phyloP scores from a whole-genome alignment of 1,284 basidiomycete genomes.

The Trichosporon coremiiforme region DNA sequence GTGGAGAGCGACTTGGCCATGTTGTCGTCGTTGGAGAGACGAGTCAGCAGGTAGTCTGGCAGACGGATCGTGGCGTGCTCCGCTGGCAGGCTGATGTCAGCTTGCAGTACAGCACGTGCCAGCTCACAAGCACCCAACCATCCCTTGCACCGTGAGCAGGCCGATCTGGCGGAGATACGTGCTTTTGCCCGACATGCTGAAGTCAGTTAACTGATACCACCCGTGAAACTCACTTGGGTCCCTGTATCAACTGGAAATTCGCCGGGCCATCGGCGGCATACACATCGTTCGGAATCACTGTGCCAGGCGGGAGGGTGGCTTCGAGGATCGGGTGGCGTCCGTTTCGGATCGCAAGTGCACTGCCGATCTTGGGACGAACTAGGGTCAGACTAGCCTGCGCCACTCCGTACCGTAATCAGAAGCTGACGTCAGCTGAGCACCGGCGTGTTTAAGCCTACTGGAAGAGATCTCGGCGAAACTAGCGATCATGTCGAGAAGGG shows the following conservation, averaged over 20 bases:
- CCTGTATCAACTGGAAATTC: constrained; percentile 83
- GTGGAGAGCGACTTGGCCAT: constrained; percentile 85
- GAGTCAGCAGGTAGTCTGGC: constrained; percentile 78
- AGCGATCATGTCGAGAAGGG: constrained; percentile 76
- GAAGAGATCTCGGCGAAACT: constrained; percentile 74
- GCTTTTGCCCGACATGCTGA: constrained; percentile 88
- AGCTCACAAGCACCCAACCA: constrained; percentile 75
- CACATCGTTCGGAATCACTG: constrained; percentile 80
- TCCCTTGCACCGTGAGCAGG: constrained; percentile 78
- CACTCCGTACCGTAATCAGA: constrained; percentile 8
- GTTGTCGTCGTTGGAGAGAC: constrained; percentile 78
- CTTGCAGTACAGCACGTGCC: background rate
- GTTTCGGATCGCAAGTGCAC: constrained; percentile 78
- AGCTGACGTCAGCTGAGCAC: constrained; percentile 18
- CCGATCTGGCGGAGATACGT: constrained; percentile 88
- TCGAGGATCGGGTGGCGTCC: constrained; percentile 86
- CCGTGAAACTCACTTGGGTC: constrained; percentile 70
- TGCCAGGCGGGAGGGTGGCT: constrained; percentile 67
- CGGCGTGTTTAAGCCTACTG: constrained; percentile 57
- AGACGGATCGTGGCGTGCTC: constrained; percentile 83
- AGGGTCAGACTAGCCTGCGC: background rate
- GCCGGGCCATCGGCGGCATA: constrained; percentile 66
- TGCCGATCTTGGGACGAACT: constrained; percentile 87
- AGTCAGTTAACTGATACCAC: background rate
- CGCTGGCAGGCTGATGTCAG: constrained; percentile 67